Conservation (phyloP, 176 grass and related monocot genomes). For the Juncus inflexus region DNA sequence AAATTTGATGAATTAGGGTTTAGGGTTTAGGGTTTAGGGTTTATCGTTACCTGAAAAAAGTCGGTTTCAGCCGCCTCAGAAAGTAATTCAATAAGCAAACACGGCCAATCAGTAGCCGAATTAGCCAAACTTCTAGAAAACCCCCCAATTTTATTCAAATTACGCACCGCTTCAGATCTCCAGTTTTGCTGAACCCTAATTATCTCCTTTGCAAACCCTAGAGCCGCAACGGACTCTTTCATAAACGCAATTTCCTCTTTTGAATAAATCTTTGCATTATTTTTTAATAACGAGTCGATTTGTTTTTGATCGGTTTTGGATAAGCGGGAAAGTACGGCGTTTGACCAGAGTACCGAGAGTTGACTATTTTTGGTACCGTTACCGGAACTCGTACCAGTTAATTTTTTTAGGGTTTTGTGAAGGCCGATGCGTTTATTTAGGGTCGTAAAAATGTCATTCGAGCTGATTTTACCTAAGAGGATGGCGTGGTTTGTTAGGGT, state of each 20-base stretch:
- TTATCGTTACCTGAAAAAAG: slow-evolving; percentile 64
- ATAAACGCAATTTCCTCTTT: slow-evolving; percentile 81
- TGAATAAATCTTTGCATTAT: slow-evolving; percentile 35
- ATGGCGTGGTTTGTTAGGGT: slow-evolving; percentile 51
- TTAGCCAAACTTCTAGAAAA: slow-evolving; percentile 71
- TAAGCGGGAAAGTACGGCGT: slow-evolving; percentile 46
- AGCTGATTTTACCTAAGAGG: slow-evolving; percentile 50
- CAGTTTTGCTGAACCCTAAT: slow-evolving; percentile 68
- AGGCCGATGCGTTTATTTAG: slow-evolving; percentile 65
- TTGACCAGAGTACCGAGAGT: slow-evolving; percentile 64
- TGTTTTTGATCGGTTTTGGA: slow-evolving; percentile 1
- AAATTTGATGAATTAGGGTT: too few relatives aligned
- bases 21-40: too few relatives aligned
- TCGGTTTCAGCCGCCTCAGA: slow-evolving; percentile 53
- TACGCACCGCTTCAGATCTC: slow-evolving; percentile 53
- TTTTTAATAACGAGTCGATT: slow-evolving; percentile 32
- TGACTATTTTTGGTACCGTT: slow-evolving; percentile 20
- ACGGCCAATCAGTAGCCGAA: slow-evolving; percentile 79
- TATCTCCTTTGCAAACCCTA: slow-evolving; percentile 77
- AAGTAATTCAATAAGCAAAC: slow-evolving; percentile 74
- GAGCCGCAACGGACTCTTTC: slow-evolving; percentile 50
- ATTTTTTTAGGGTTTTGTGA: slow-evolving; percentile 44
- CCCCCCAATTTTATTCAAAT: slow-evolving; percentile 54
- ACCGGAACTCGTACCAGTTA: slow-evolving; percentile 16
- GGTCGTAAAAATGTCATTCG: slow-evolving; percentile 59